These are phyloP conservation scores for Exophiala xenobiotica DNA, from an alignment of 2,329 filamentous ascomycete genomes.

Conservation along the genomic window DNA sequence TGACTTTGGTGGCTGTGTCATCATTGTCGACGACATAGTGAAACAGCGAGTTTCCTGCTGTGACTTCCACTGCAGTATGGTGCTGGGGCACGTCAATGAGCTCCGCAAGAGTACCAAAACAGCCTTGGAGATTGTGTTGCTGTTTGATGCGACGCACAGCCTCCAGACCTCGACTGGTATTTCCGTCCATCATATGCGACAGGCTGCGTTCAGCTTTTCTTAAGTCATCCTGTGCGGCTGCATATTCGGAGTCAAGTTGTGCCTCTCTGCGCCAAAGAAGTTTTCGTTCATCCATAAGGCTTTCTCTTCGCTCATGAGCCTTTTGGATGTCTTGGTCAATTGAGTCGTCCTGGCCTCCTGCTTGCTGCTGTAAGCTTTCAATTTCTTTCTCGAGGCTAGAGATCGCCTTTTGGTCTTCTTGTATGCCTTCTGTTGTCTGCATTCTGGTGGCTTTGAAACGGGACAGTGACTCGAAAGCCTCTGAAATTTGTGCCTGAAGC, in stretches of 20 bases:
- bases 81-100: constrained; percentile 88
- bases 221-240: constrained; percentile 72
- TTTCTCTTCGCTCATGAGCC: constrained; percentile 76
- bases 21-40: constrained; percentile 95
- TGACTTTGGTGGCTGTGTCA: constrained; percentile 76
- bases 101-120: constrained; percentile 90
- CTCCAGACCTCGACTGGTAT: constrained; percentile 82
- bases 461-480: constrained; percentile 72
- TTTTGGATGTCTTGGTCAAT: constrained; percentile 72
- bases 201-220: constrained; percentile 75
- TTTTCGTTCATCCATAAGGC: constrained; percentile 81
- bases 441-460: constrained; percentile 81
- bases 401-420: constrained; percentile 69
- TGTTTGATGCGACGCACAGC: constrained; percentile 79
- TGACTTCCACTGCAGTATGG: constrained; percentile 85
- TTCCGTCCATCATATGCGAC: constrained; percentile 82
- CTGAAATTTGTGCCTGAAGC: constrained; percentile 75
- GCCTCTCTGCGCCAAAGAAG: constrained; percentile 85
- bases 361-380: constrained; percentile 64
- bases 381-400: constrained; percentile 70
- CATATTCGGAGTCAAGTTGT: constrained; percentile 74
- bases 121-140: constrained; percentile 75
- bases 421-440: constrained; percentile 80
- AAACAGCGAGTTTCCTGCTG: constrained; percentile 87
- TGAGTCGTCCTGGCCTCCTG: constrained; percentile 70